Base-by-base conservation (phyloP, 495 filamentous ascomycete genomes). In the Parathielavia appendiculata region DNA sequence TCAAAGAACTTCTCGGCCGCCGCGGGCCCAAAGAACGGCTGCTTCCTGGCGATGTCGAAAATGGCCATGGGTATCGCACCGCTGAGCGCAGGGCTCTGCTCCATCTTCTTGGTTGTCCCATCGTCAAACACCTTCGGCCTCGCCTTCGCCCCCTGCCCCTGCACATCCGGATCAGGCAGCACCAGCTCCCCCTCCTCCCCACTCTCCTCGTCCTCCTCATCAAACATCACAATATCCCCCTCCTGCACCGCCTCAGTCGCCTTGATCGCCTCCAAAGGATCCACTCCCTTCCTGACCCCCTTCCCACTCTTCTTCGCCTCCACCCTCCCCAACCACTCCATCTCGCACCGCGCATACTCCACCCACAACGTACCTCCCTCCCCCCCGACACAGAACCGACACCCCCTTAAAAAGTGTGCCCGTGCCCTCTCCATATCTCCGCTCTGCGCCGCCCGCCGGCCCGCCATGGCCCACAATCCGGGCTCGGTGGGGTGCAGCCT, bases 31-130 rank as follows among this genome's bases (percentile, higher is more conserved):
- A 79, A 74, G 66, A 81, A 81, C 54, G 88, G 86, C 66, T 93
- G 81, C 65, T 89, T 91, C 77, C 86, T 85, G 1, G 90, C 89
- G 14, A 87, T 80, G 66, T 95, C 91, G 62, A 97, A 97, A 39
- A 97, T 89, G 34, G 92, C 91, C 49, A 92, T 79, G 4, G 95
- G 91, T 61, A 97, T 95, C 5, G 91, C 92, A 9, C 93, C 93
- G 48, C 86, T 87, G 34, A 97, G 75, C 14, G 89, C 90, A 12
- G 93, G 91, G 41, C 90, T 90, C 51, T 86, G 79, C 45, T 83
- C 81, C 10, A 95, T 81, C 60, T 85, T 82, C 55, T 77, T 79
- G 16, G 66, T 73, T 10, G 73, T 70, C 54, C 79, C 81, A 19
- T 84, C 79, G 57, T 87, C 82, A 56, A 93, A 80, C 47, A 75